A percentile compares a stretch with the other conserved stretches of the same genome.
Evolutionary conservation across 1,284 basidiomycete genomes (phyloP).

Genomic region (Puccinia triticina): DNA sequence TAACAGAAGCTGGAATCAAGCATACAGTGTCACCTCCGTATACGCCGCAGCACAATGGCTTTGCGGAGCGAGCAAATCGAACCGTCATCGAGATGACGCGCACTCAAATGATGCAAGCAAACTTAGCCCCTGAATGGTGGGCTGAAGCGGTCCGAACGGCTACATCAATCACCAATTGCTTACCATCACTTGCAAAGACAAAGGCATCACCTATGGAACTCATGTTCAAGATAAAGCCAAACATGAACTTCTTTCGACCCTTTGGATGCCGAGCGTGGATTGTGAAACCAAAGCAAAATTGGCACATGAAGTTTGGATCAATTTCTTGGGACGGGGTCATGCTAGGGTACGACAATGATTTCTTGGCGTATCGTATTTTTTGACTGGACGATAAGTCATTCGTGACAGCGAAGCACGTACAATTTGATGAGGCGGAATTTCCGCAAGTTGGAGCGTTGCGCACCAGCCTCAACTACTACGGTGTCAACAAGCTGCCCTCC

Average conservation of each 20-base stretch:
- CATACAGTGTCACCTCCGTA: constrained; percentile 19
- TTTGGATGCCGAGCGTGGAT: not conserved
- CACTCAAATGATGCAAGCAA: not conserved
- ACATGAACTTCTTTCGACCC: not conserved
- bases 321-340: no score
- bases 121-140: constrained; percentile 19
- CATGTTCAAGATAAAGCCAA: not conserved
- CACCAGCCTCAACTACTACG: no score
- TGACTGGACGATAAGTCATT: no score
- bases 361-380: no score
- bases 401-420: no score
- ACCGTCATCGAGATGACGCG: constrained; percentile 4
- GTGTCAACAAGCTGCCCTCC: no score
- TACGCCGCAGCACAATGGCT: constrained; percentile 9
- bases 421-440: no score
- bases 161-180: not conserved
- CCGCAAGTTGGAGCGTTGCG: no score
- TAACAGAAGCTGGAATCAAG: not conserved
- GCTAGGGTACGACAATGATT: no score
- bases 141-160: not conserved
- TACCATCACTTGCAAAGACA: not conserved
- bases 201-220: not conserved
- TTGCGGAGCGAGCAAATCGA: not conserved
- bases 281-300: no score
- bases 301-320: no score